These are phyloP conservation scores for Trichoderma sp. DNA, from an alignment of 2,329 filamentous ascomycete species.

Conservation along the genomic window DNA sequence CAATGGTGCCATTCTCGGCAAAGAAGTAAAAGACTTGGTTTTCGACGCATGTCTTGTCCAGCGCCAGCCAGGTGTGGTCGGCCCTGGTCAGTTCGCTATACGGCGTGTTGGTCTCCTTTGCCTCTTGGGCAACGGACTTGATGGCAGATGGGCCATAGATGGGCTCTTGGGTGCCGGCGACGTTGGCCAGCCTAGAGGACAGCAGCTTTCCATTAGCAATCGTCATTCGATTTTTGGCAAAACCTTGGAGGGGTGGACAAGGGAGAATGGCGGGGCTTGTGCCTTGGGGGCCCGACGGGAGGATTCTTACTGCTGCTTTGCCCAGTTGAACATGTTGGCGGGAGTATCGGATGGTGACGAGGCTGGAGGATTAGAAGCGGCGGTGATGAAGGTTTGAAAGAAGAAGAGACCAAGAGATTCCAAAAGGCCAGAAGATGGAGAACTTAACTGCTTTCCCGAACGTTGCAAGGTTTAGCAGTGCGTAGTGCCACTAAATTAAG, in stretches of 20 bases:
- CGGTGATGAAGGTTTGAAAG: background rate
- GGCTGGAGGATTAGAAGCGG: background rate
- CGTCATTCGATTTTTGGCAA: background rate
- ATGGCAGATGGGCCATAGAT: conserved; percentile 90
- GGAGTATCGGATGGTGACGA: background rate
- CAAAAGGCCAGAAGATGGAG: conserved; percentile 10
- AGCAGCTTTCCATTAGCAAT: conserved; percentile 6
- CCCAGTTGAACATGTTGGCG: conserved; percentile 82
- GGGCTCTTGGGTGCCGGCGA: conserved; percentile 93
- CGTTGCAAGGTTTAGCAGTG: background rate
- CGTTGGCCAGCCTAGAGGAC: conserved; percentile 60
- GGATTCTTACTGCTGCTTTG: conserved; percentile 75
- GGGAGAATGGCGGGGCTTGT: conserved; percentile 6
- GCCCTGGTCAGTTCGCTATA: conserved; percentile 77
- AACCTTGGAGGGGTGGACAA: background rate
- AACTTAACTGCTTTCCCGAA: background rate
- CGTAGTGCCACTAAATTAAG: background rate
- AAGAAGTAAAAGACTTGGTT: conserved; percentile 92
- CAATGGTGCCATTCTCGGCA: conserved; percentile 72
- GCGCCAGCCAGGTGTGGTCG: conserved; percentile 76
- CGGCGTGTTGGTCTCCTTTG: conserved; percentile 60
- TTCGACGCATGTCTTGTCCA: conserved; percentile 87
- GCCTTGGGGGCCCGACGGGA: background rate
- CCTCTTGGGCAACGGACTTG: conserved; percentile 78
- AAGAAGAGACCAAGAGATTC: background rate